Conservation (phyloP, 768 basidiomycete species). For the Agaricus subrufescens region DNA sequence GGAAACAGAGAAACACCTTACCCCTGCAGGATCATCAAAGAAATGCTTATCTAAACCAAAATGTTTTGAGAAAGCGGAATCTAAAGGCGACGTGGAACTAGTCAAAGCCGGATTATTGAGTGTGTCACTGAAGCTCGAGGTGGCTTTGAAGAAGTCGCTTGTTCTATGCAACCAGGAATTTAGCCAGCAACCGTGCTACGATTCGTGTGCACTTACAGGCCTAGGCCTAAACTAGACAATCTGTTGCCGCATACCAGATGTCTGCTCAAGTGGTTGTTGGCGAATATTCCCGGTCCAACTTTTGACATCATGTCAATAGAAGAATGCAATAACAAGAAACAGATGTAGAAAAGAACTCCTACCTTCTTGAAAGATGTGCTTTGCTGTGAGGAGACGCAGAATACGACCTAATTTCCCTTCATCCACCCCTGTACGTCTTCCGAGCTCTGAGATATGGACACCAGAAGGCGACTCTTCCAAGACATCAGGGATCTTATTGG, state of each 20-base stretch:
- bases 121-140: conserved; percentile 25
- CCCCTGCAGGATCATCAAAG: conserved; percentile 22
- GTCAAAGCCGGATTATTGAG: conserved; percentile 30
- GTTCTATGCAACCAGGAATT: conserved; percentile 9
- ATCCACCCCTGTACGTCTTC: conserved; percentile 24
- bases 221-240: conserved; percentile 20
- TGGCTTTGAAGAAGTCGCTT: conserved; percentile 17
- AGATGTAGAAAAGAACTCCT: not conserved
- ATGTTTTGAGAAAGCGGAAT: conserved; percentile 22
- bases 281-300: conserved; percentile 29
- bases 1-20: not conserved
- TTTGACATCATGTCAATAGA: not conserved
- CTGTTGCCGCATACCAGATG: conserved; percentile 21
- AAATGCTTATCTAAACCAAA: conserved; percentile 15
- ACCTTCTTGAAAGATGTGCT: conserved; percentile 34
- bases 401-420: conserved; percentile 32
- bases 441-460: conserved; percentile 28
- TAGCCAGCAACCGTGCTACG: not conserved
- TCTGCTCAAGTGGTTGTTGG: conserved; percentile 32
- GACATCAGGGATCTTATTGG: conserved; percentile 32
- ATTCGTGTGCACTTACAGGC: conserved; percentile 14
- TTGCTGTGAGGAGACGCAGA: conserved; percentile 33
- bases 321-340: not conserved
- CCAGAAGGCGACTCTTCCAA: conserved; percentile 32
- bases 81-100: conserved; percentile 17